Base-by-base conservation (phyloP, 345 rosid genomes). In the Populus davidiana region DNA sequence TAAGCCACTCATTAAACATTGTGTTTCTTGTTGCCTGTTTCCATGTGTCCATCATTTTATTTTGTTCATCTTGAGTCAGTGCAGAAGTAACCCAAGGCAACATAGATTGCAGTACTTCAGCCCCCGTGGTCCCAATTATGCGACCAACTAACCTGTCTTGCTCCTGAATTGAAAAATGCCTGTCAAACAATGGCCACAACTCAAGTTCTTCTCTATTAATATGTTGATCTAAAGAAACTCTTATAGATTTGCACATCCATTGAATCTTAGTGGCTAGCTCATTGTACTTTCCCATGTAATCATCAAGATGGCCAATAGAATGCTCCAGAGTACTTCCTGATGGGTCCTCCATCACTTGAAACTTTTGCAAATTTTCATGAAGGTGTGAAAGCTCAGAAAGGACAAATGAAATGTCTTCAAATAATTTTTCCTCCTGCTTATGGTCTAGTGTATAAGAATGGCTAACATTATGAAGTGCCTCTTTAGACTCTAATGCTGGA, bases 41-140 rank as follows among this genome's bases (percentile, higher is more conserved):
- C 97, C 96, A 91, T 6, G 96, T 86, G 84, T 94, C 94, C 94
- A 94, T 92, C 98, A 94, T 86, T 85, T 91, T 89, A 66, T 85
- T 91, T 84, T 92, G 98, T 87, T 92, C 98, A 75, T 89, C 97
- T 78, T 86, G 88, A 75, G 93, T 87, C 74, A 92, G 94, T 54
- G 94, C 98, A 62, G 93, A 89, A 41, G 97, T 92, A 71, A 94
- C 98, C 98, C 96, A 92, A 13, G 97, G 98, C 75, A 92, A 84
- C 97, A 94, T 92, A 21, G 96, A 91, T 70, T 94, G 97, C 71
- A 94, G 84, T 69, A 94, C 97, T 84, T 94, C 98, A 67, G 96
- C 97, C 78, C 97, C 96, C 5, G 94, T 91, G 20, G 94, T 90
- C 56, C 98, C 97, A 77, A 94, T 94, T 85, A 94, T 94, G 74